Conservation (phyloP, 306 rosid species). For the Pachyrhizus erosus region DNA sequence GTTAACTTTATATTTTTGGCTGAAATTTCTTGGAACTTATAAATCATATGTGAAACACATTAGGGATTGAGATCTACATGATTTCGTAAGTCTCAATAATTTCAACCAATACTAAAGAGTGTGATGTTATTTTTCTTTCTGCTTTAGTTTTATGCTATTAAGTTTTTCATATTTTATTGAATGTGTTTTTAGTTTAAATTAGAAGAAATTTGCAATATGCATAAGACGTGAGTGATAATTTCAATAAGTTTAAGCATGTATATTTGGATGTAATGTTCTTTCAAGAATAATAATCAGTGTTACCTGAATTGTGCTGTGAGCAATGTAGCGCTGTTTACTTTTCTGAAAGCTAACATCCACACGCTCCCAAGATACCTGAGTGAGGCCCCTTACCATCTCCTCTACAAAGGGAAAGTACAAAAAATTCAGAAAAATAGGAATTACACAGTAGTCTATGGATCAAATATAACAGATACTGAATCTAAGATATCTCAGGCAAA, state of each 20-base stretch:
- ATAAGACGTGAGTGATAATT: background rate
- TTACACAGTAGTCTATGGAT: constrained; percentile 3
- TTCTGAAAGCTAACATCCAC: constrained; percentile 93
- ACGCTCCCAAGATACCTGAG: constrained; percentile 89
- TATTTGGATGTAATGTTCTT: background rate
- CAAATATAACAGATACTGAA: constrained; percentile 31
- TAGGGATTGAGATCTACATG: background rate
- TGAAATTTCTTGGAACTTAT: background rate
- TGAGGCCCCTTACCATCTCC: constrained; percentile 92
- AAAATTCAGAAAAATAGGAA: constrained; percentile 31
- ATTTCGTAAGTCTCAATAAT: background rate
- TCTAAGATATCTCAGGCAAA: background rate
- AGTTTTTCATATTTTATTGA: background rate
- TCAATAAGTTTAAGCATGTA: background rate
- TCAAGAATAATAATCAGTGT: constrained; percentile 8
- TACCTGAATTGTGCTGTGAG: constrained; percentile 98
- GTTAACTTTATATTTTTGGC: background rate
- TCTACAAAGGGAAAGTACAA: constrained; percentile 53
- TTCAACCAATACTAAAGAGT: background rate
- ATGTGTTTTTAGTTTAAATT: background rate
- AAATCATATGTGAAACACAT: background rate
- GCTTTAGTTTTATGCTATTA: background rate
- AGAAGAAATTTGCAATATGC: background rate
- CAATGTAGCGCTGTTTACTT: constrained; percentile 80
- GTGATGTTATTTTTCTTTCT: background rate